Evolutionary conservation across 495 filamentous ascomycete species (phyloP), one percentile per base, ranked within the genome.

Genomic region (Penicillium arizonense): DNA sequence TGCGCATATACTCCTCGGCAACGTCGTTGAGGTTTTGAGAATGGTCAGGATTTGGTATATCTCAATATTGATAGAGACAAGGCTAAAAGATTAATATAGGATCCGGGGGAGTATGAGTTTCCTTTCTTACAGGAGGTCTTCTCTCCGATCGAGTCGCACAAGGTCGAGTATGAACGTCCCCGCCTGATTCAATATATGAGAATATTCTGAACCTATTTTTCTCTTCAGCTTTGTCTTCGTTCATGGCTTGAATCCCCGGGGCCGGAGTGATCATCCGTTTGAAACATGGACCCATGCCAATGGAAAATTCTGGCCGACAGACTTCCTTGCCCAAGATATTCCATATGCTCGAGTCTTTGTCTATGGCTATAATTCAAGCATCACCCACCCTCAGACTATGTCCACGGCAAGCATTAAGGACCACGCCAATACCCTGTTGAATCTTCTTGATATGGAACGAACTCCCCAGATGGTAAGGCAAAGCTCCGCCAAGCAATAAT

Each of bases 361-460:
- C 3, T 77, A 73, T 43, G 73, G 73, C 3, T 77, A 77, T 49
- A 74, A 77, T 41, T 69, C 74, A 9, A 72, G 59, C 44, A 64
- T 73, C 46, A 68, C 68, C n/a, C 61, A 66, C 38, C 56, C 69
- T 11, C 58, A 72, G 46, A 61, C 64, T 6, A 71, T 73, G 68
- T 71, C 70, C 1, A 73, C 61, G 1, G 66, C 68, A 7, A 66
- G 66, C 39, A 66, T 73, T 52, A 70, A 69, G 33, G 70, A 73
- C 34, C 70, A 72, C 54, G 71, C 68, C 4, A 71, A 70, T 52
- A 71, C 71, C 6, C 34, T 70, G 30, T 38, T 73, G 57, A 71
- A 73, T 42, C 44, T 75, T 35, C 36, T 72, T 34, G 61, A 69
- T 45, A 59, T 72, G 57, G 69, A 72, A 57, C 61, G 65, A 12